Base-by-base conservation (phyloP, 176 grass and related monocot species). In the Oryza meyeriana region DNA sequence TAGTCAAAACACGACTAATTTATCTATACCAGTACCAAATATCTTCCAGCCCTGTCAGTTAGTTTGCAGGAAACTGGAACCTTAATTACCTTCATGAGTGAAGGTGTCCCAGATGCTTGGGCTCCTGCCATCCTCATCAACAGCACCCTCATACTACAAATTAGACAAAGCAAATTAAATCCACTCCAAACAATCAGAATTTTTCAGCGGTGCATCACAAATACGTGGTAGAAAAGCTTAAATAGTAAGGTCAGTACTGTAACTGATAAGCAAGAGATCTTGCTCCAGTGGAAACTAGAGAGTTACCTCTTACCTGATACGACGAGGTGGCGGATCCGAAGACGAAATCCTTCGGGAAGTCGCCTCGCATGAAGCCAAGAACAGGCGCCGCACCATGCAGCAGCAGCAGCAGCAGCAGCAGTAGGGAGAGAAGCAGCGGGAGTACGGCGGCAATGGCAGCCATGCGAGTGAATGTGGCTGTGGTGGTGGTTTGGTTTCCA, bases 101-200 rank as follows among this genome's bases (percentile, higher is more conserved):
- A 52, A 77, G 27, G 57, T 83, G 57, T 87, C 86, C 80, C 86
- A 83, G 22, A 72, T 64, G 74, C 86, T 72, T 17, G 86, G 74
- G 57, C 45, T 83, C 66, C 68, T 83, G 12, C 86, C 86, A 7
- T 83, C 86, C 86, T 83, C 79, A 12, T 58, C 32, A 22, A 58
- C 20, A 34, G 63, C 62, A 2, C 39, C 71, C 65, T 81, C 78
- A 1, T 81, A 81, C 47, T 70, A 13, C n/a, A 40, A 58, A 13
- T 13, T 40, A 58, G 0, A 58, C 0, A 55, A 22, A 9, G n/a
- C 18, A 1, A 58, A n/a, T 6, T 0, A 71, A 42, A n/a, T 41
- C 38, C 35, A 38, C 22, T 28, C 10, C 4, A 36, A 68, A 44
- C 14, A 63, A 18, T 36, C 4, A 13, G 39, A 42, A 0, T 4